Conservation (phyloP, 441 rosid genomes). For the Pelargonium myrrhifolium region DNA sequence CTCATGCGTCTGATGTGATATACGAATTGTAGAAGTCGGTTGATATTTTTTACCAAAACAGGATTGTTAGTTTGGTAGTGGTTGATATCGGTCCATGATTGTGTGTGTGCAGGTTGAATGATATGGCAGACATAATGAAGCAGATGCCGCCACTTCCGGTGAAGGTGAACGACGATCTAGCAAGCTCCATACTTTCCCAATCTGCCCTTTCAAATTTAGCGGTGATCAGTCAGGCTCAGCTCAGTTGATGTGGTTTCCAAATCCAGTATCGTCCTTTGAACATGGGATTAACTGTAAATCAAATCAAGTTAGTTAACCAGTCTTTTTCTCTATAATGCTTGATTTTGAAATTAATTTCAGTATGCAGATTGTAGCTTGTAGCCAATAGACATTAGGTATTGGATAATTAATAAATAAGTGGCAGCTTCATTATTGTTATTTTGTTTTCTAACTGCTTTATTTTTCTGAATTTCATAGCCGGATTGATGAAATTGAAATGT, state of each 20-base stretch:
- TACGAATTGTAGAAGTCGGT: too few relatives aligned
- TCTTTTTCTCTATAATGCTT: not conserved
- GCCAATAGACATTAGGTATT: too few relatives aligned
- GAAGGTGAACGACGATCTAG: conserved; percentile 32
- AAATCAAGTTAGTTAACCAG: not conserved
- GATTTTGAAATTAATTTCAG: not conserved
- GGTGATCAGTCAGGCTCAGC: too few relatives aligned
- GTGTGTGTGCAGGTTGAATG: conserved; percentile 34
- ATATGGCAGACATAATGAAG: conserved; percentile 36
- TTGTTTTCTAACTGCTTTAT: not conserved
- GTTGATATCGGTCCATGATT: not conserved
- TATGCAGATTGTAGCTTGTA: not conserved
- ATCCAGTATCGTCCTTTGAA: too few relatives aligned
- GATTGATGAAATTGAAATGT: not conserved
- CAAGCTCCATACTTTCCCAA: conserved; percentile 24
- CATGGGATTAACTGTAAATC: too few relatives aligned
- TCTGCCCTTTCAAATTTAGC: conserved; percentile 18
- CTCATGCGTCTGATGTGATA: too few relatives aligned
- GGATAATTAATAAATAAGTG: not conserved
- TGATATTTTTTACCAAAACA: too few relatives aligned
- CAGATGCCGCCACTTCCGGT: conserved; percentile 51
- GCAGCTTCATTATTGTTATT: not conserved
- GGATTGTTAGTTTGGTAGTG: not conserved
- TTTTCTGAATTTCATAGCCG: not conserved
- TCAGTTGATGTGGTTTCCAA: too few relatives aligned